A percentile compares a stretch with the other conserved stretches of the same genome.
These are phyloP conservation scores for Biscogniauxia marginata DNA, from an alignment of 2,329 filamentous ascomycete species.

Conservation along the genomic window DNA sequence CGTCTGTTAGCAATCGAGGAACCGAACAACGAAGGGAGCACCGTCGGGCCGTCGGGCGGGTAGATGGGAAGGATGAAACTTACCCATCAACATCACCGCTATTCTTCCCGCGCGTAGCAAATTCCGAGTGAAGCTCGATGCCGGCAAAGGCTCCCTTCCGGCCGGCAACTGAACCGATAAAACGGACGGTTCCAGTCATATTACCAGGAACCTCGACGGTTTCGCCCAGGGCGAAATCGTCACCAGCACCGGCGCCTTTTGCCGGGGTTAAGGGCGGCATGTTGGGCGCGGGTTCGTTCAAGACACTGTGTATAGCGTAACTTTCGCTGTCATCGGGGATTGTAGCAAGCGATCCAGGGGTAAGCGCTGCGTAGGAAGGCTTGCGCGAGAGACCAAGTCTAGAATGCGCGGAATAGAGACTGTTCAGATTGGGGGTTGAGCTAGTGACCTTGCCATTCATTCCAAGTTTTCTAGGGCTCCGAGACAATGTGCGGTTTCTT, in stretches of 20 bases:
- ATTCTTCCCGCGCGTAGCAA: slow-evolving; percentile 85
- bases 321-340: slow-evolving; percentile 66
- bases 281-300: slow-evolving; percentile 41
- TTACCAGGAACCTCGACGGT: slow-evolving; percentile 87
- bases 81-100: slow-evolving; percentile 94
- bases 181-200: slow-evolving; percentile 88
- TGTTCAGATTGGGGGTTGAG: slow-evolving; percentile 60
- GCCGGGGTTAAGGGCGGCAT: slow-evolving; percentile 57
- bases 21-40: slow-evolving; percentile 12
- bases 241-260: slow-evolving; percentile 44
- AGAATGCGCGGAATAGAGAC: slow-evolving; percentile 49
- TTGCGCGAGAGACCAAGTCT: slow-evolving; percentile 61
- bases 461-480: slow-evolving; percentile 40
- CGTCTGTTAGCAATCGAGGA: slow-evolving; percentile 10
- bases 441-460: slow-evolving; percentile 46
- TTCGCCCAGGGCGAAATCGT: slow-evolving; percentile 71
- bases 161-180: slow-evolving; percentile 80
- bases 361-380: slow-evolving; percentile 68
- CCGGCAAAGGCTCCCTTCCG: slow-evolving; percentile 92
- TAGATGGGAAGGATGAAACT: slow-evolving; percentile 30
- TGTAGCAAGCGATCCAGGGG: slow-evolving; percentile 58
- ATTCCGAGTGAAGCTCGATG: slow-evolving; percentile 81
- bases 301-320: slow-evolving; percentile 58
- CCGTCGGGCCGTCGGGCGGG: slow-evolving; percentile 2
- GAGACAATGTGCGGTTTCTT: slow-evolving; percentile 35